These are phyloP conservation scores for Rhodosporidiobolus sp. DNA, from an alignment of 768 basidiomycete species.

Conservation along the genomic window DNA sequence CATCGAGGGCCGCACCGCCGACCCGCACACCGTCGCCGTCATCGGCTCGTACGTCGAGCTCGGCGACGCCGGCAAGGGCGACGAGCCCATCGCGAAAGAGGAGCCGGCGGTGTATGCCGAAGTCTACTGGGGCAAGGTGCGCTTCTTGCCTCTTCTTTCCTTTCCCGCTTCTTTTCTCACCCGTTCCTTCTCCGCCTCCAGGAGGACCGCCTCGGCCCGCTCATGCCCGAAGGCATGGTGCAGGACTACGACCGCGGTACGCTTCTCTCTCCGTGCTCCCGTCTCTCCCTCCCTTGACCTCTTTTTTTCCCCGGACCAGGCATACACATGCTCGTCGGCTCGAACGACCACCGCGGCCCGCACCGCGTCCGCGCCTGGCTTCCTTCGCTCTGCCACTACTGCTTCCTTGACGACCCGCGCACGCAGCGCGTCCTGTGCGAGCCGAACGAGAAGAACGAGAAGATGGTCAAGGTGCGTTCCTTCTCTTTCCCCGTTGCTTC, in stretches of 20 bases:
- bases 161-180: not conserved
- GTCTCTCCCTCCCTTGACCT: not conserved
- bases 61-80: not conserved
- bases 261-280: not conserved
- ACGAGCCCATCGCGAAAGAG: conserved; percentile 1
- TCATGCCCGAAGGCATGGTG: conserved; percentile 24
- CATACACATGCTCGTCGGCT: conserved; percentile 39
- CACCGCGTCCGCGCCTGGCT: conserved; percentile 40
- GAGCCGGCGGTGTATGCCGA: conserved; percentile 33
- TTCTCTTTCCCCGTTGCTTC: not conserved
- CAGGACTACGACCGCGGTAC: conserved; percentile 37
- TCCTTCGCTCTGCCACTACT: conserved; percentile 39
- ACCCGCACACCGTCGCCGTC: conserved; percentile 28
- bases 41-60: conserved; percentile 28
- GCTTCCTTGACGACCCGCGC: conserved; percentile 39
- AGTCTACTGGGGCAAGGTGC: conserved; percentile 40
- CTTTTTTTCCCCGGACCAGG: conserved; percentile 1
- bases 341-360: conserved; percentile 35
- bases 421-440: conserved; percentile 39
- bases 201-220: conserved; percentile 33
- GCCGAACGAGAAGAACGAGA: conserved; percentile 39
- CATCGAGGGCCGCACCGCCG: conserved; percentile 10
- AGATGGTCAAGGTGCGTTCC: conserved; percentile 31
- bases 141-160: not conserved
- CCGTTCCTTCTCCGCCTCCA: not conserved